phyloP scores from a whole-genome alignment of 495 filamentous ascomycete genomes.

The Venustampulla echinocandica region DNA sequence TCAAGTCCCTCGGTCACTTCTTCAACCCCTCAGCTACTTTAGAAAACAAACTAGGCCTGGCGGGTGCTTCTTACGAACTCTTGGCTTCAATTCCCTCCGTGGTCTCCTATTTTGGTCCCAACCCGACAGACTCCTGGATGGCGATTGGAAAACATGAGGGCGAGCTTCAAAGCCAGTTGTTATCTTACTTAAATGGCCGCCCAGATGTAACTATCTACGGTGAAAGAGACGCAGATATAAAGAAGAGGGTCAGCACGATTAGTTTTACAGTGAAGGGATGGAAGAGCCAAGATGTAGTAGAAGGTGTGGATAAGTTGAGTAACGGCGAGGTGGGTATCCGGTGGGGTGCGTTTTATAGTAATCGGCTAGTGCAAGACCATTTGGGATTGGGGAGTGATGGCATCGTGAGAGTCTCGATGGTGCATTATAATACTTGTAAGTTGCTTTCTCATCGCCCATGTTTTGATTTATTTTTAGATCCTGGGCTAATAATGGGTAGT shows the following conservation, averaged over 20 bases:
- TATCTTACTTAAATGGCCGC: constrained; percentile 43
- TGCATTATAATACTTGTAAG: constrained; percentile 70
- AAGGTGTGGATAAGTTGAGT: constrained; percentile 47
- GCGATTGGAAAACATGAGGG: constrained; percentile 50
- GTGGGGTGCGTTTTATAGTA: constrained; percentile 62
- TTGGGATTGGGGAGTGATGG: constrained; percentile 49
- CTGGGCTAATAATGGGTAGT: constrained; percentile 30
- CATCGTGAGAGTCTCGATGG: constrained; percentile 59
- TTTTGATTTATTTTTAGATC: neutral
- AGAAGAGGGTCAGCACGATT: constrained; percentile 51
- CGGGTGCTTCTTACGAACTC: constrained; percentile 59
- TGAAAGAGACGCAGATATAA: constrained; percentile 33
- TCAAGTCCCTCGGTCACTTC: constrained; percentile 53
- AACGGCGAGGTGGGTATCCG: constrained; percentile 45
- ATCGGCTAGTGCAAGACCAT: constrained; percentile 50
- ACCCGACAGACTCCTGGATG: constrained; percentile 33
- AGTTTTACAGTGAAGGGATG: constrained; percentile 55
- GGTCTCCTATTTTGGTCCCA: constrained; percentile 42
- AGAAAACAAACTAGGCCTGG: constrained; percentile 55
- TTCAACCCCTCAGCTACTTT: constrained; percentile 54
- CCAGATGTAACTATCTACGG: constrained; percentile 49
- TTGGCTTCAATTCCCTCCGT: constrained; percentile 49
- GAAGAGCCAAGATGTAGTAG: constrained; percentile 49
- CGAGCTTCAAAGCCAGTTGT: constrained; percentile 46
- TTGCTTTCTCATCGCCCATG: no score